Evolutionary conservation across 2,329 filamentous ascomycete species (phyloP).

Genomic region (Colletotrichum sansevieriae): DNA sequence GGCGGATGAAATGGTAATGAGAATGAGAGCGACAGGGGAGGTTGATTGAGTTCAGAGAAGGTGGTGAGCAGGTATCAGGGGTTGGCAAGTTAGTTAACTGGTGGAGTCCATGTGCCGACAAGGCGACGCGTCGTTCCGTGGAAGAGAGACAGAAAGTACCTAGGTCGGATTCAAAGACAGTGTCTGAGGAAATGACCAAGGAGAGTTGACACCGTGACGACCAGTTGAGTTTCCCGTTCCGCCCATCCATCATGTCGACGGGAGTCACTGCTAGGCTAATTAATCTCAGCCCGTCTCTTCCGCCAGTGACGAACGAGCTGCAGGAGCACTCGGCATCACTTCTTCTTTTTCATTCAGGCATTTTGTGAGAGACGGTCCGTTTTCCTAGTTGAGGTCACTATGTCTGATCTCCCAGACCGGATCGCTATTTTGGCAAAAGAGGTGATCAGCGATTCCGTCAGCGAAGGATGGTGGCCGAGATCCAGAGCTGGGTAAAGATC

Average conservation of each 20-base stretch:
- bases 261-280: too few relatives aligned
- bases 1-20: too few relatives aligned
- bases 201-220: conserved; percentile 12
- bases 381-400: conserved; percentile 14
- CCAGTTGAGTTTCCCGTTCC: conserved; percentile 8
- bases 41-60: background rate
- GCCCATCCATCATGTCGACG: background rate
- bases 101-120: background rate
- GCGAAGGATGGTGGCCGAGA: conserved; percentile 7
- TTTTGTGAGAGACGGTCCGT: background rate
- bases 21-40: background rate
- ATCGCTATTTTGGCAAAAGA: background rate
- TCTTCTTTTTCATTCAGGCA: background rate
- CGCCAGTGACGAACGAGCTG: conserved; percentile 34
- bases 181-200: conserved; percentile 14
- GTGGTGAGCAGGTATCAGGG: conserved; percentile 27
- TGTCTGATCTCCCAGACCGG: conserved; percentile 24
- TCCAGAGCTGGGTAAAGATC: conserved; percentile 26
- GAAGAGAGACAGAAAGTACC: too few relatives aligned
- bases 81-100: conserved; percentile 23
- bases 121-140: too few relatives aligned
- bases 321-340: conserved; percentile 34
- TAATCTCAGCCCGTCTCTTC: background rate
- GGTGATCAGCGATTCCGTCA: conserved; percentile 23
- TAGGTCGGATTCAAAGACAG: background rate